Percentiles rank a stretch among this genome's conserved stretches.
These are phyloP conservation scores for Hypoxylon sp. DNA, from an alignment of 2,329 filamentous ascomycete genomes.

Conservation along the genomic window DNA sequence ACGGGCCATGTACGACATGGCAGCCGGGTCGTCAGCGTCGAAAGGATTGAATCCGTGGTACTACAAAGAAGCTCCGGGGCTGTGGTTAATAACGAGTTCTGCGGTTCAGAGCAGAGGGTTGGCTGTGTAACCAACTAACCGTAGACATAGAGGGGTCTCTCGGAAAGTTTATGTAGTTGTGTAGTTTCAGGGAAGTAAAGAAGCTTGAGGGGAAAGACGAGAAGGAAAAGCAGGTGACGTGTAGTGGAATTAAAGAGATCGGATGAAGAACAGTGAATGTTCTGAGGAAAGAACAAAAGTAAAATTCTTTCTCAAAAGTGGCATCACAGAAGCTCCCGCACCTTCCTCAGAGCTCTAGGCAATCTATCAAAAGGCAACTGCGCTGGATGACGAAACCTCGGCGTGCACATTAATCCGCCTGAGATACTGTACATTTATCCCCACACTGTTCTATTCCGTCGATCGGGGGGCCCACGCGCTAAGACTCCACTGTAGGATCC, in stretches of 20 bases:
- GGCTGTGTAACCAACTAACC: slow-evolving; percentile 39
- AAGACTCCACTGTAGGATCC: slow-evolving; percentile 24
- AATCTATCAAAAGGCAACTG: slow-evolving; percentile 34
- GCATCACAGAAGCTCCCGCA: slow-evolving; percentile 17
- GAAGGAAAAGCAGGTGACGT: background rate
- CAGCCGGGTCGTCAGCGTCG: slow-evolving; percentile 63
- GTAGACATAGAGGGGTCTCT: slow-evolving; percentile 29
- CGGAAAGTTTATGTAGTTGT: slow-evolving; percentile 10
- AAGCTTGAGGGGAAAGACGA: background rate
- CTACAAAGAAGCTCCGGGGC: slow-evolving; percentile 20
- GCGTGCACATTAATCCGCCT: slow-evolving; percentile 35
- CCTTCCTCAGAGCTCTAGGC: slow-evolving; percentile 33
- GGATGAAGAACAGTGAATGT: background rate
- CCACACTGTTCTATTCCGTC: background rate
- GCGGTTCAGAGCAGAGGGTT: slow-evolving; percentile 4
- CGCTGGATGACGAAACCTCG: slow-evolving; percentile 42
- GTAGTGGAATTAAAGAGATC: background rate
- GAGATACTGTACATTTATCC: background rate
- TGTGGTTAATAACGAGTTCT: slow-evolving; percentile 20
- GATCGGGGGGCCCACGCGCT: slow-evolving; percentile 5
- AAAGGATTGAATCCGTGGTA: slow-evolving; percentile 57
- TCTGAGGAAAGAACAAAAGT: background rate
- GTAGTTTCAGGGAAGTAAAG: background rate
- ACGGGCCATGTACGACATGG: slow-evolving; percentile 64
- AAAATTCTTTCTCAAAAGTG: slow-evolving; percentile 2